Evolutionary conservation across 2,329 filamentous ascomycete species (phyloP), one percentile per base, ranked within the genome.

Genomic region (Sporothrix inflata): DNA sequence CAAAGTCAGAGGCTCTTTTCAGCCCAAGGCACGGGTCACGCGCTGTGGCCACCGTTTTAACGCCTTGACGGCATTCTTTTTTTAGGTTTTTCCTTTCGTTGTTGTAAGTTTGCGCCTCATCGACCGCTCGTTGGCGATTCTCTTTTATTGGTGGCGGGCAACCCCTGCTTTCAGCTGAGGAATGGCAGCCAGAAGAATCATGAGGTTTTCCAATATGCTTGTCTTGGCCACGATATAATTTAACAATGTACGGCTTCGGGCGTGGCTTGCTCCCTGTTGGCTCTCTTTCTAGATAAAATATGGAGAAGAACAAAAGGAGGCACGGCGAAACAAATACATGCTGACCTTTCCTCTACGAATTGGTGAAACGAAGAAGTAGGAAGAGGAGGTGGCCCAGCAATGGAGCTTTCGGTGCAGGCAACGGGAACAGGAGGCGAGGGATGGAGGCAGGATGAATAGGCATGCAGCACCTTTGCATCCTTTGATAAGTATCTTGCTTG

Each of bases 131-230:
- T 21, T 21, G 14, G 49, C 4, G 49, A 21, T 6, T 19, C 21
- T n/a, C 8, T 24, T 53, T 21, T 24, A 24, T 9, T 53, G 49
- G 7, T 27, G 47, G 47, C 47, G 7, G 47, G 6, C 6, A 19
- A 8, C 19, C 30, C 19, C n/a, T 63, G 60, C 60, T 65, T 45
- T 45, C 61, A 47, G 61, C 61, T 65, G 40, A 5, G 61, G 12
- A 61, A 19, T 24, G 57, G 12, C 14, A 34, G 14, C 53, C 53
- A 34, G 8, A 12, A 6, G 3, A n/a, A 24, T 53, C n/a, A 53
- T 24, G n/a, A 24, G 16, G 24, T 9, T 34, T 19, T 16, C 19
- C 53, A 27, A 30, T 7, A 45, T 11, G 11, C 4, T 19, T 21
- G 19, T 16, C 3, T 57, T 34, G 53, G 24, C 16, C 27, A 19